A percentile compares a stretch with the other conserved stretches of the same genome.
These are phyloP conservation scores for Lenwebbia sp. DNA, from an alignment of 345 rosid species.

Conservation along the genomic window DNA sequence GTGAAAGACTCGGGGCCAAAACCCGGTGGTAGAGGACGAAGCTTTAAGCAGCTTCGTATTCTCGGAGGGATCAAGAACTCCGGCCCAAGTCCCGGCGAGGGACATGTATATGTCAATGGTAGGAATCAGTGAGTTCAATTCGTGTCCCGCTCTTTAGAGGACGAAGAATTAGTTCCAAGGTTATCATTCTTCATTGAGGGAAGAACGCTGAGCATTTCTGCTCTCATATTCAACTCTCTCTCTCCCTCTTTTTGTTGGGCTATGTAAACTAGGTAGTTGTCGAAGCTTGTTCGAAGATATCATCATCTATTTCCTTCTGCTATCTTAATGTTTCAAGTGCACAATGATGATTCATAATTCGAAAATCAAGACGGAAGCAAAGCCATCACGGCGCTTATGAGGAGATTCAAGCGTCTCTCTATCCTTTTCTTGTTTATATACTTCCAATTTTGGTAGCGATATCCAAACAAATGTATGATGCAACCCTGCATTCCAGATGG, in stretches of 20 bases:
- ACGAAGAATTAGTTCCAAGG: background rate
- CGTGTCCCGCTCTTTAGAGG: background rate
- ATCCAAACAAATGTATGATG: background rate
- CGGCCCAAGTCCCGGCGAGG: constrained; percentile 39
- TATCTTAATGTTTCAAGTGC: background rate
- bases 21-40: constrained; percentile 18
- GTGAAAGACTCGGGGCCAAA: constrained; percentile 31
- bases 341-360: background rate
- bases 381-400: background rate
- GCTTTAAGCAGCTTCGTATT: background rate
- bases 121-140: constrained; percentile 3
- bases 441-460: background rate
- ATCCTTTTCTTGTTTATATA: background rate
- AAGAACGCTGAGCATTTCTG: background rate
- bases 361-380: background rate
- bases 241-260: background rate
- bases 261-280: background rate
- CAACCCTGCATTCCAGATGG: background rate
- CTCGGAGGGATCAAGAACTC: constrained; percentile 1
- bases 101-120: constrained; percentile 9
- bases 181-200: background rate
- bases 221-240: background rate
- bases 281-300: background rate
- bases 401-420: background rate
- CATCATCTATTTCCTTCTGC: background rate